Evolutionary conservation across 2,329 filamentous ascomycete species (phyloP).

Genomic region (Curvularia spicifera): DNA sequence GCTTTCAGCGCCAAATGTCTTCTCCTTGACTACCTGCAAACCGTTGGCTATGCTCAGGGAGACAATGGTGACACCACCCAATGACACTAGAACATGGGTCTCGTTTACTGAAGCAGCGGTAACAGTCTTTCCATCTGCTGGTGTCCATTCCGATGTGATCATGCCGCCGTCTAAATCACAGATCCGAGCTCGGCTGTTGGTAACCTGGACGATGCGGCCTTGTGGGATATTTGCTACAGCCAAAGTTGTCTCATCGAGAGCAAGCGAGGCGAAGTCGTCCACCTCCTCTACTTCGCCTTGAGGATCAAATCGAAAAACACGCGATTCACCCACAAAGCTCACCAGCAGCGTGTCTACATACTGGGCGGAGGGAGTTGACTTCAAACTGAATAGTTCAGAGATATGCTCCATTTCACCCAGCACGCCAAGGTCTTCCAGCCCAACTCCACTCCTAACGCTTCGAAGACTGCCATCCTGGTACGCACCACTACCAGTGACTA

Average conservation of each 20-base stretch:
- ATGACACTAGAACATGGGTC: slow-evolving; percentile 72
- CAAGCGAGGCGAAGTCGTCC: slow-evolving; percentile 74
- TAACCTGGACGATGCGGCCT: slow-evolving; percentile 77
- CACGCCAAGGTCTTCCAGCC: slow-evolving; percentile 84
- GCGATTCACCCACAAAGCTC: slow-evolving; percentile 82
- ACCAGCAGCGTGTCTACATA: slow-evolving; percentile 75
- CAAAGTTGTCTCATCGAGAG: slow-evolving; percentile 74
- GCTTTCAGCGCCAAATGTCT: slow-evolving; percentile 68
- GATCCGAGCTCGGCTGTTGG: slow-evolving; percentile 66
- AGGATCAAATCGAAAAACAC: slow-evolving; percentile 76
- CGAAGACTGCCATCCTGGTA: slow-evolving; percentile 87
- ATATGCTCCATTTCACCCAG: slow-evolving; percentile 79
- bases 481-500: slow-evolving; percentile 91
- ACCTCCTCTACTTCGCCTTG: slow-evolving; percentile 86
- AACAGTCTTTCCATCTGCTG: slow-evolving; percentile 62
- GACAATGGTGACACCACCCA: slow-evolving; percentile 75
- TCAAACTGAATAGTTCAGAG: slow-evolving; percentile 74
- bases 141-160: slow-evolving; percentile 65
- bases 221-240: slow-evolving; percentile 69
- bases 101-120: slow-evolving; percentile 79
- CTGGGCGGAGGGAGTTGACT: slow-evolving; percentile 56
- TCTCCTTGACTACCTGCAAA: slow-evolving; percentile 64
- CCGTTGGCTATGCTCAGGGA: slow-evolving; percentile 69
- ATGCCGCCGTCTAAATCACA: slow-evolving; percentile 64
- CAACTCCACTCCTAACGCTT: slow-evolving; percentile 91